phyloP scores from a whole-genome alignment of 768 basidiomycete species.

The Leucogyrophana mollusca region DNA sequence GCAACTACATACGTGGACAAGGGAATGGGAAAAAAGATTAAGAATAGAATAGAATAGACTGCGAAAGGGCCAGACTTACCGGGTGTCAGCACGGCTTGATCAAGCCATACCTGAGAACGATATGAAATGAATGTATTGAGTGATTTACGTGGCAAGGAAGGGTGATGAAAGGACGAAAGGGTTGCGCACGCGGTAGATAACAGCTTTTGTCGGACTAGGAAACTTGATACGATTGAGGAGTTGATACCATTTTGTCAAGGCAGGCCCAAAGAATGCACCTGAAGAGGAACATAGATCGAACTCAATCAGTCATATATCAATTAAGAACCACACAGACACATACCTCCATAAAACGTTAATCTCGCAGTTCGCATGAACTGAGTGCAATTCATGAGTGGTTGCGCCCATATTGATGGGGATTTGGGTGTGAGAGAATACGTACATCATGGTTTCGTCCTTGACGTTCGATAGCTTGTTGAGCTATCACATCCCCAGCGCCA shows the following conservation, averaged over 20 bases:
- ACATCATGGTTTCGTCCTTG: conserved; percentile 77
- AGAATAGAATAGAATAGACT: neutral
- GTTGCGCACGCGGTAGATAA: conserved; percentile 58
- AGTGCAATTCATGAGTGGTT: neutral
- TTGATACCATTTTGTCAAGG: conserved; percentile 80
- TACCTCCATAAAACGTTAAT: conserved; percentile 73
- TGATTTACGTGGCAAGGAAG: neutral
- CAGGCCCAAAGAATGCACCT: conserved; percentile 78
- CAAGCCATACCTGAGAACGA: conserved; percentile 71
- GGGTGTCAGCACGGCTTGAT: conserved; percentile 79
- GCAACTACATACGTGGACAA: conserved; percentile 26
- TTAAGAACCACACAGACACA: neutral
- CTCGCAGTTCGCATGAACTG: conserved; percentile 63
- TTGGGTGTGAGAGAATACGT: conserved; percentile 24
- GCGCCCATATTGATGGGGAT: neutral
- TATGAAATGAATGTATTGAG: neutral
- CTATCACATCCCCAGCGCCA: conserved; percentile 75
- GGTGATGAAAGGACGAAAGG: neutral
- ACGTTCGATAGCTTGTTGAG: conserved; percentile 82
- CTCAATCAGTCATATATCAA: neutral
- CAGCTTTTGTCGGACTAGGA: conserved; percentile 51
- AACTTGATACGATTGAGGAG: conserved; percentile 73
- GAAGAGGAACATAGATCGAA: neutral
- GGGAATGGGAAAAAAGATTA: conserved; percentile 3
- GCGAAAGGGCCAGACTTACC: conserved; percentile 31